phyloP scores from a whole-genome alignment of 352 stramenopile genomes.

The Elongisporangium senticosum region DNA sequence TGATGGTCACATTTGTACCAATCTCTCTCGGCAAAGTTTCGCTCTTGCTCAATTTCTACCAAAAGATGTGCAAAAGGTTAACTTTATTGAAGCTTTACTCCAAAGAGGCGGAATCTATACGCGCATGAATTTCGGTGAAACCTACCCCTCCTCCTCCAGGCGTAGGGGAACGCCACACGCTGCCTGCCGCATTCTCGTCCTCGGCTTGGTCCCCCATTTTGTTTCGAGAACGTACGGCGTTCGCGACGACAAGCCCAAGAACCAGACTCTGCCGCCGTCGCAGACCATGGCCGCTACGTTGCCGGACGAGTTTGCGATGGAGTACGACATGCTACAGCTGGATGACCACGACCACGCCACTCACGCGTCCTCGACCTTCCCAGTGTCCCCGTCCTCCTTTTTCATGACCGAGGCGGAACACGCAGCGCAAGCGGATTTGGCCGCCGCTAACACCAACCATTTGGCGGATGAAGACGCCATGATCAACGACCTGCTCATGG shows the following conservation, averaged over 20 bases:
- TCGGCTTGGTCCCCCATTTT: neutral
- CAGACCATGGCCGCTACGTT: conserved; percentile 22
- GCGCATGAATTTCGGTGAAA: neutral
- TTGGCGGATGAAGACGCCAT: conserved; percentile 5
- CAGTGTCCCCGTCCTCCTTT: conserved; percentile 6
- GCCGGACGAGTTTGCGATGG: conserved; percentile 32
- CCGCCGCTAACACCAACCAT: conserved; percentile 2
- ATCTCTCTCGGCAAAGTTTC: neutral
- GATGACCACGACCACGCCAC: conserved; percentile 21
- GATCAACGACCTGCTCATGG: conserved; percentile 38
- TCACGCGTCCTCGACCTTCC: conserved; percentile 12
- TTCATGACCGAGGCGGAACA: conserved; percentile 5
- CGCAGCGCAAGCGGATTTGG: neutral
- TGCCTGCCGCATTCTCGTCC: neutral
- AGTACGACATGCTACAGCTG: conserved; percentile 40
- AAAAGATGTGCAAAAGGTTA: neutral
- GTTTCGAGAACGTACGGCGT: neutral
- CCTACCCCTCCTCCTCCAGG: neutral
- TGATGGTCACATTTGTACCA: neutral
- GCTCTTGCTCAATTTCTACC: neutral
- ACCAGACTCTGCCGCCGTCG: neutral
- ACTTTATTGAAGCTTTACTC: neutral
- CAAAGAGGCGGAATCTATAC: neutral
- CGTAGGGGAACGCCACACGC: too few species aligned
- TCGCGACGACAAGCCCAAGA: neutral